These are phyloP conservation scores for Penicillium sclerotigenum DNA, from an alignment of 2,329 filamentous ascomycete species.

Conservation along the genomic window DNA sequence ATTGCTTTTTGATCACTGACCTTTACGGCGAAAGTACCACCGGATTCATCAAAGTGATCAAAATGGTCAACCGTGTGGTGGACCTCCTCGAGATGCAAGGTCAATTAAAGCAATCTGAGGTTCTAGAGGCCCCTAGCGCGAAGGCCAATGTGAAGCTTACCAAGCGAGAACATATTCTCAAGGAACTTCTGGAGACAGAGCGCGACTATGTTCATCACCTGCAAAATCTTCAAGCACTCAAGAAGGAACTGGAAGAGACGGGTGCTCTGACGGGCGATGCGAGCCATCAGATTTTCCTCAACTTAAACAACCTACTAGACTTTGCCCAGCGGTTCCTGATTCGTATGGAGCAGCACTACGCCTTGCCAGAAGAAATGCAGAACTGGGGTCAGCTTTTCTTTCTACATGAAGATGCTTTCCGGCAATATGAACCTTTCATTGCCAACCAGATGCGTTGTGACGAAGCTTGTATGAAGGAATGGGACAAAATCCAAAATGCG, in stretches of 20 bases:
- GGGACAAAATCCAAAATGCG: slow-evolving; percentile 77
- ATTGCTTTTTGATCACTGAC: slow-evolving; percentile 90
- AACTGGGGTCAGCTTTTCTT: slow-evolving; percentile 95
- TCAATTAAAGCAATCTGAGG: slow-evolving; percentile 62
- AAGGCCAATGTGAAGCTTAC: slow-evolving; percentile 57
- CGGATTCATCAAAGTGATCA: slow-evolving; percentile 94
- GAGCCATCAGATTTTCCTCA: slow-evolving; percentile 92
- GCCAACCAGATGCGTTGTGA: slow-evolving; percentile 93
- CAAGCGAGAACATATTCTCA: slow-evolving; percentile 82
- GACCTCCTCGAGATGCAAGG: slow-evolving; percentile 79
- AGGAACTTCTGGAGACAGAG: slow-evolving; percentile 90
- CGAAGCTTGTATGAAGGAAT: slow-evolving; percentile 75
- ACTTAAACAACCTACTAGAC: slow-evolving; percentile 90
- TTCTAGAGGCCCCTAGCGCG: slow-evolving; percentile 47
- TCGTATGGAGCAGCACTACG: slow-evolving; percentile 91
- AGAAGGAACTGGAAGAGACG: slow-evolving; percentile 82
- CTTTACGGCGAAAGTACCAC: slow-evolving; percentile 92
- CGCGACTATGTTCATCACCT: slow-evolving; percentile 97
- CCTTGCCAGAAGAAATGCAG: slow-evolving; percentile 69
- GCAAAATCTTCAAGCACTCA: slow-evolving; percentile 88
- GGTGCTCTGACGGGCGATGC: slow-evolving; percentile 84
- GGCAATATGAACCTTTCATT: slow-evolving; percentile 95
- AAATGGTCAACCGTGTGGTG: slow-evolving; percentile 87
- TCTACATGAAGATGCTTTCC: slow-evolving; percentile 79
- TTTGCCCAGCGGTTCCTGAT: slow-evolving; percentile 95